Evolutionary conservation across 352 stramenopile species (phyloP).

Genomic region (Pythium phragmiticola): DNA sequence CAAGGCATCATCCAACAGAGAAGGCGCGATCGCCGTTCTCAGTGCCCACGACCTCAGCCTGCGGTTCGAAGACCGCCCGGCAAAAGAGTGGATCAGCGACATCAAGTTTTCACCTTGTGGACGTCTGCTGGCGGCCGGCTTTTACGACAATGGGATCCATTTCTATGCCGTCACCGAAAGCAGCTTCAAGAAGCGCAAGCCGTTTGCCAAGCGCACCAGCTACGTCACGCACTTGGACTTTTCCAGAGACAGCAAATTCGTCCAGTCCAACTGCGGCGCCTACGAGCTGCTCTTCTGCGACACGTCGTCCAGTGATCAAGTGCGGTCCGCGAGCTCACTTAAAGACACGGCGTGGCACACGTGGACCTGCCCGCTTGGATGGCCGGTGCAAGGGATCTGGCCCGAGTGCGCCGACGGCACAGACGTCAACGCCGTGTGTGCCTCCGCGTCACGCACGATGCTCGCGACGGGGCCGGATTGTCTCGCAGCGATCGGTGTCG

Average conservation of each 20-base stretch:
- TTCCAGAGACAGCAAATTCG: slow-evolving; percentile 56
- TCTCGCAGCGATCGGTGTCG: no score
- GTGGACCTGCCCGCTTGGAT: slow-evolving; percentile 88
- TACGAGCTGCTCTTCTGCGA: slow-evolving; percentile 93
- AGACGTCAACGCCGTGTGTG: slow-evolving; percentile 80
- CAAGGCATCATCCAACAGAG: slow-evolving; percentile 31
- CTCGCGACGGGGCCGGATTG: slow-evolving; percentile 78
- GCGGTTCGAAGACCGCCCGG: slow-evolving; percentile 57
- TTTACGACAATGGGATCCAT: slow-evolving; percentile 75
- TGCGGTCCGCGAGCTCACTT: slow-evolving; percentile 70
- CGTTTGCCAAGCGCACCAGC: slow-evolving; percentile 81
- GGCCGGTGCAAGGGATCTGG: slow-evolving; percentile 92
- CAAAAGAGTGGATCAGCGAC: slow-evolving; percentile 78
- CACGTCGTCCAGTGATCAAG: slow-evolving; percentile 68
- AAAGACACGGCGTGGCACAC: slow-evolving; percentile 88
- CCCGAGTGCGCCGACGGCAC: slow-evolving; percentile 76
- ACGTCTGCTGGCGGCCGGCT: slow-evolving; percentile 49
- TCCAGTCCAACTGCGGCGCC: slow-evolving; percentile 82
- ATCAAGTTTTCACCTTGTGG: slow-evolving; percentile 72
- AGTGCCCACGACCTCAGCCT: slow-evolving; percentile 28
- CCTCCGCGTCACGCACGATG: slow-evolving; percentile 59
- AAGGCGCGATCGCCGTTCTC: slow-evolving; percentile 51
- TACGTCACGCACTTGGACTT: slow-evolving; percentile 87
- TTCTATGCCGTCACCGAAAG: slow-evolving; percentile 36
- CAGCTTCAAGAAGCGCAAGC: slow-evolving; percentile 55